Evolutionary conservation across 78 protist species (phyloP).

Genomic region (Dictyostelium capitatum): DNA sequence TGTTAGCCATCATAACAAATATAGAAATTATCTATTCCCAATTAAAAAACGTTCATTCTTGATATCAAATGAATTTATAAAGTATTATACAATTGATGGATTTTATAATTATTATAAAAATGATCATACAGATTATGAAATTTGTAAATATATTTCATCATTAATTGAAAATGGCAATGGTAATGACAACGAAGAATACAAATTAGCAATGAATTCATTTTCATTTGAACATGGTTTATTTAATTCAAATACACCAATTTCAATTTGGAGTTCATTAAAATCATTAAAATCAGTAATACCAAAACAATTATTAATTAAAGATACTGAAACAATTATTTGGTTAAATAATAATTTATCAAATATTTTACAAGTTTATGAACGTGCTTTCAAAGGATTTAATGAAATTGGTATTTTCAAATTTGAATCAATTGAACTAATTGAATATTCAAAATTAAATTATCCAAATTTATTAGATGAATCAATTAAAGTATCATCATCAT

Average conservation of each 20-base stretch:
- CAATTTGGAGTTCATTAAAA: neutral
- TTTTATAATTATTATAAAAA: too few species aligned
- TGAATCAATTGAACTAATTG: neutral
- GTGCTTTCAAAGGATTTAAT: neutral
- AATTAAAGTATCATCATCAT: too few species aligned
- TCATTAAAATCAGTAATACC: neutral
- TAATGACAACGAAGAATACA: neutral
- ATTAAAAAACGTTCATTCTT: too few species aligned
- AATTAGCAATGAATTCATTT: neutral
- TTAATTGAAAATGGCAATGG: neutral
- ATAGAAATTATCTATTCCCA: neutral
- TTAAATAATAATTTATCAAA: too few species aligned
- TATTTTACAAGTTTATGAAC: too few species aligned
- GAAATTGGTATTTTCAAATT: too few species aligned
- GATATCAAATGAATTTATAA: neutral
- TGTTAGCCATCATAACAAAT: too few species aligned
- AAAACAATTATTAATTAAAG: neutral
- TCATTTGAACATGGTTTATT: neutral
- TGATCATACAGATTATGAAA: neutral
- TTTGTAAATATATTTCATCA: too few species aligned
- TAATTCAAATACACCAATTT: neutral
- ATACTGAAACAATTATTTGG: neutral
- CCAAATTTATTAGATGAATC: neutral
- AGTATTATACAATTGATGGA: neutral
- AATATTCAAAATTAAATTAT: too few species aligned